Evolutionary conservation across 2,329 filamentous ascomycete species (phyloP), one percentile per base, ranked within the genome.

Genomic region (Aspergillus ibericus): DNA sequence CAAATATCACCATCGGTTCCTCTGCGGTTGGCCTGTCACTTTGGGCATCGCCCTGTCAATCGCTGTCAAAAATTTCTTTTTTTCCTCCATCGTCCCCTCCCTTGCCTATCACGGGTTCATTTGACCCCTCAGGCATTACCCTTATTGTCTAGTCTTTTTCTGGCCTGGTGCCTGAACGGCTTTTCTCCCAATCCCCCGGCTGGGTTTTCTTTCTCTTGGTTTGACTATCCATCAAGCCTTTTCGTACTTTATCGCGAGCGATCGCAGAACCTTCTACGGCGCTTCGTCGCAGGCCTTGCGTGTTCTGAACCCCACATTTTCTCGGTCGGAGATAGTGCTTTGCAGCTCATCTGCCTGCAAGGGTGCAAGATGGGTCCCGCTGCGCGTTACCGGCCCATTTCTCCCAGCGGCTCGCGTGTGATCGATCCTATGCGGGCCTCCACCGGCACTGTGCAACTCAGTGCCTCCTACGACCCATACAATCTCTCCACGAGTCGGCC

Each of bases 391-490:
- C 75, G 75, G 25, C 68, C 68, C 58, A 61, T 70, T 22, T 77
- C 75, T 32, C 74, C 76, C 13, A 66, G 66, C 3, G 63, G 67
- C 53, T 68, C 68, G 25, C 70, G 70, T 58, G 60, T 72, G 60
- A 63, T 69, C 50, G 75, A 77, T 49, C 74, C 75, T 27, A 68
- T 74, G 68, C 73, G 75, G 40, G 70, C 75, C 29, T 78, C 77
- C 16, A 78, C 76, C 6, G 75, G 76, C 36, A 77, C 71, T 47
- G 70, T 78, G 42, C 66, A 72, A 49, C 65, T 72, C 38, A 68
- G 62, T 49, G 70, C 75, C 10, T 69, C 72, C 44, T 67, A 70
- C 55, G 74, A 78, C 51, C 64, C 68, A 5, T 74, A 75, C 54
- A 66, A 72, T 29, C 63, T 66, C 6, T 64, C 69, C 7, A 59